These are phyloP conservation scores for Cryphonectria radicalis DNA, from an alignment of 2,329 filamentous ascomycete species.

Conservation along the genomic window DNA sequence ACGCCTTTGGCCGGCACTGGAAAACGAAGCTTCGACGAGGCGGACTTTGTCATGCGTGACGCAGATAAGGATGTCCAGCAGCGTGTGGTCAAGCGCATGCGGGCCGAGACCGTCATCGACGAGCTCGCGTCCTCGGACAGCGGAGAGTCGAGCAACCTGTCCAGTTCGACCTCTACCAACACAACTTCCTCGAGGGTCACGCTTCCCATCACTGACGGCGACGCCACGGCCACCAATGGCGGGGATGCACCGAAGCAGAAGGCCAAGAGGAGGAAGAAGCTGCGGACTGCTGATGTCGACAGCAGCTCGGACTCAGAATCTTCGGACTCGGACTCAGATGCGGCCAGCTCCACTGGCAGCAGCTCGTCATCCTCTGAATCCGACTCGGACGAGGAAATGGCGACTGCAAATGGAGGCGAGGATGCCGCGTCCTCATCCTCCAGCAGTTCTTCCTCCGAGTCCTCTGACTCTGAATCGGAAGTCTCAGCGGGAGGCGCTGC, in stretches of 20 bases:
- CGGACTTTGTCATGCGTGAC: conserved; percentile 54
- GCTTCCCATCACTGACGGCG: conserved; percentile 31
- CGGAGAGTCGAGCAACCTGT: conserved; percentile 43
- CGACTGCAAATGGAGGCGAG: conserved; percentile 17
- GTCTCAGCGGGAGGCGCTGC: conserved; percentile 13
- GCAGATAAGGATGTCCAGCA: conserved; percentile 57
- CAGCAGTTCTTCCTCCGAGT: conserved; percentile 35
- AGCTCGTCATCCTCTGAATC: conserved; percentile 45
- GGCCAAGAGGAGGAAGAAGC: conserved; percentile 57
- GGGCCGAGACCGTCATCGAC: conserved; percentile 61
- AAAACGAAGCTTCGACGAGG: conserved; percentile 57
- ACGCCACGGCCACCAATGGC: conserved; percentile 26
- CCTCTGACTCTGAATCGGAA: conserved; percentile 30
- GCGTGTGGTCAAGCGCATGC: conserved; percentile 65
- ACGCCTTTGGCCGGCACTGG: conserved; percentile 6
- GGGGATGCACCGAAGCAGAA: conserved; percentile 50
- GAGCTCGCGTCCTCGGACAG: conserved; percentile 54
- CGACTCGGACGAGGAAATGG: conserved; percentile 38
- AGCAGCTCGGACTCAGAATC: conserved; percentile 41
- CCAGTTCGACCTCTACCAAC: conserved; percentile 35
- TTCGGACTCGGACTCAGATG: conserved; percentile 44
- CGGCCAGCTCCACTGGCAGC: conserved; percentile 36
- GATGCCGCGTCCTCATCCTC: conserved; percentile 32
- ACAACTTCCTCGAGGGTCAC: conserved; percentile 34
- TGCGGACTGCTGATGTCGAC: conserved; percentile 52